These are phyloP conservation scores for Bipolaris oryzae DNA, from an alignment of 2,329 filamentous ascomycete species.

Conservation along the genomic window DNA sequence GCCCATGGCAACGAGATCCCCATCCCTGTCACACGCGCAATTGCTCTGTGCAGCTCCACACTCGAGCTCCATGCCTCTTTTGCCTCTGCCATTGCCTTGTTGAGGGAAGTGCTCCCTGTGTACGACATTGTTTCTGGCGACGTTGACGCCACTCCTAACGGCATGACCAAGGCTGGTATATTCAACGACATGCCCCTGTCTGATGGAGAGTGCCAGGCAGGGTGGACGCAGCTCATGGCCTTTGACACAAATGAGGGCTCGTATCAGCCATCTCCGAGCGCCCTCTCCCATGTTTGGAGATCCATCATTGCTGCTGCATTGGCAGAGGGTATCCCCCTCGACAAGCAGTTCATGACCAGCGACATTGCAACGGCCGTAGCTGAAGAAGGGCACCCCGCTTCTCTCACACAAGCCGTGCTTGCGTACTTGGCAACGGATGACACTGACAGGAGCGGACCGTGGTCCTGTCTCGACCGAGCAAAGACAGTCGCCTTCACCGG, in stretches of 20 bases:
- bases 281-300: slow-evolving; percentile 57
- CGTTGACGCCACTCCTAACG: slow-evolving; percentile 36
- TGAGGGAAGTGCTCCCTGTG: slow-evolving; percentile 48
- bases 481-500: slow-evolving; percentile 44
- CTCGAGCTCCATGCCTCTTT: slow-evolving; percentile 51
- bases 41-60: slow-evolving; percentile 53
- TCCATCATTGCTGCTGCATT: slow-evolving; percentile 50
- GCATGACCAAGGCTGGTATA: slow-evolving; percentile 46
- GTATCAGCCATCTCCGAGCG: slow-evolving; percentile 57
- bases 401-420: slow-evolving; percentile 48
- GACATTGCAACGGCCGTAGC: slow-evolving; percentile 41
- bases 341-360: slow-evolving; percentile 44
- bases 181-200: slow-evolving; percentile 61
- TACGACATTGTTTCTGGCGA: slow-evolving; percentile 44
- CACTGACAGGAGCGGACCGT: slow-evolving; percentile 33
- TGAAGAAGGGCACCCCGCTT: slow-evolving; percentile 48
- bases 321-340: slow-evolving; percentile 51
- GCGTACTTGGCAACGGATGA: slow-evolving; percentile 39
- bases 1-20: slow-evolving; percentile 44
- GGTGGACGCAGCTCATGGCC: slow-evolving; percentile 59
- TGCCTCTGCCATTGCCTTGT: slow-evolving; percentile 43
- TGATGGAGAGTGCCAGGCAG: slow-evolving; percentile 56
- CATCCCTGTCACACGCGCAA: slow-evolving; percentile 47
- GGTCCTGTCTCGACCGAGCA: slow-evolving; percentile 43
- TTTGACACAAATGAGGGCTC: slow-evolving; percentile 55